Percentiles rank a stretch among this genome's conserved stretches.
Conservation (phyloP, 1,284 basidiomycete species). For the Chalciporus sp. region DNA sequence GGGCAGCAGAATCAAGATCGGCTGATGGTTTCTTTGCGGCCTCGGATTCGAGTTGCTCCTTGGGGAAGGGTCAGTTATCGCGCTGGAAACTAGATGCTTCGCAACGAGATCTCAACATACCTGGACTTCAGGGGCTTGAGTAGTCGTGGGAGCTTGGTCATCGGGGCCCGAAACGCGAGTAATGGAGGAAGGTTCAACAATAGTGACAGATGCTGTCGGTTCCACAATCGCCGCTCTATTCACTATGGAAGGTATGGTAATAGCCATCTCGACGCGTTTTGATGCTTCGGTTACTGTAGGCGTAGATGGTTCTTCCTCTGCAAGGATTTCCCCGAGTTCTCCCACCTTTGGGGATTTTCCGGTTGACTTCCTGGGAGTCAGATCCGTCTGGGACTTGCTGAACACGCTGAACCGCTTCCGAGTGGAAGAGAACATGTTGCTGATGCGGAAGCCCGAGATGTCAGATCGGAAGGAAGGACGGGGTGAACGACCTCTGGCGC, state of each 20-base stretch:
- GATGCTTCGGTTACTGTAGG: not conserved
- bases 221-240: not conserved
- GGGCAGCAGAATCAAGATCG: not conserved
- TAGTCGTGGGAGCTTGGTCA: not conserved
- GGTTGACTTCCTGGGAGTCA: constrained; percentile 36
- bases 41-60: not conserved
- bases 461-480: constrained; percentile 52
- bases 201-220: not conserved
- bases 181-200: not conserved
- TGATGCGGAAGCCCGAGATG: constrained; percentile 36
- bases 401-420: constrained; percentile 65
- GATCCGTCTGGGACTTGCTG: constrained; percentile 31
- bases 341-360: constrained; percentile 47
- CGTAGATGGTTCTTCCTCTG: constrained; percentile 45
- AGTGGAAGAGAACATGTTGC: constrained; percentile 45
- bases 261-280: not conserved
- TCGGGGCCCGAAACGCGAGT: not conserved
- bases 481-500: constrained; percentile 44
- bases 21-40: not conserved
- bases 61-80: not conserved
- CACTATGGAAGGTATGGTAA: not conserved
- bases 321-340: constrained; percentile 66
- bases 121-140: not conserved
- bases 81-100: not conserved
- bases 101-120: not conserved